These are phyloP conservation scores for Volvox carteri DNA, from an alignment of 163 green algal species.

Conservation along the genomic window DNA sequence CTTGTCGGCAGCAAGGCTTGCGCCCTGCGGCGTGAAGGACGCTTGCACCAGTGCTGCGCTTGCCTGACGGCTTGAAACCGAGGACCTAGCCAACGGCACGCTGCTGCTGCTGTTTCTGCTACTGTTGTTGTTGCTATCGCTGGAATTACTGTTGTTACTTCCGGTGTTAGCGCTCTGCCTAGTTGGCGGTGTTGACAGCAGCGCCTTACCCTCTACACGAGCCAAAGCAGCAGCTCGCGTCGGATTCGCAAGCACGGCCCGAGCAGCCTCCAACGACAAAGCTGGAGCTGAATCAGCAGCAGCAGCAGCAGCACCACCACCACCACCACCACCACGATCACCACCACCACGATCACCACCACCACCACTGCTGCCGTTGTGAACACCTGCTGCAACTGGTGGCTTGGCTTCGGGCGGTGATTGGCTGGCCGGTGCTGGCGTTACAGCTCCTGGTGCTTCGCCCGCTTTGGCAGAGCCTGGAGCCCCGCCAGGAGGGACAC, in stretches of 20 bases:
- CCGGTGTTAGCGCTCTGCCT: not conserved
- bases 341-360: not conserved
- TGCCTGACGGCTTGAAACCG: too few relatives aligned
- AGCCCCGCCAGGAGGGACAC: too few relatives aligned
- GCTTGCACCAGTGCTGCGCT: too few relatives aligned
- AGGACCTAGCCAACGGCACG: too few relatives aligned
- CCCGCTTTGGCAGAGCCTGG: too few relatives aligned
- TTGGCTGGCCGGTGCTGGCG: not conserved
- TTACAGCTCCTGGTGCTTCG: not conserved
- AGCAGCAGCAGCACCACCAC: not conserved
- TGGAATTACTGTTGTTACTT: not conserved
- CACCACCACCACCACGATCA: not conserved
- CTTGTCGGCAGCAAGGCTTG: too few relatives aligned
- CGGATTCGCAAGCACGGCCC: not conserved
- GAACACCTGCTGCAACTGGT: too few relatives aligned
- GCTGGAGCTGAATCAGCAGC: not conserved
- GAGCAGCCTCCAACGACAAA: not conserved
- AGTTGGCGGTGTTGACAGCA: not conserved
- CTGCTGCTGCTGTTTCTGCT: constrained; percentile 6
- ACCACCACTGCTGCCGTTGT: too few relatives aligned
- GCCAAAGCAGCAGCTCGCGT: not conserved
- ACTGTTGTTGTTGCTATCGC: not conserved
- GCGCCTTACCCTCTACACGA: constrained; percentile 33
- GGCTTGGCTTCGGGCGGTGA: too few relatives aligned
- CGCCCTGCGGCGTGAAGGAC: too few relatives aligned